A percentile compares a stretch with the other conserved stretches of the same genome.
These are phyloP conservation scores for Aspergillus sp. DNA, from an alignment of 2,329 filamentous ascomycete genomes.

Conservation along the genomic window DNA sequence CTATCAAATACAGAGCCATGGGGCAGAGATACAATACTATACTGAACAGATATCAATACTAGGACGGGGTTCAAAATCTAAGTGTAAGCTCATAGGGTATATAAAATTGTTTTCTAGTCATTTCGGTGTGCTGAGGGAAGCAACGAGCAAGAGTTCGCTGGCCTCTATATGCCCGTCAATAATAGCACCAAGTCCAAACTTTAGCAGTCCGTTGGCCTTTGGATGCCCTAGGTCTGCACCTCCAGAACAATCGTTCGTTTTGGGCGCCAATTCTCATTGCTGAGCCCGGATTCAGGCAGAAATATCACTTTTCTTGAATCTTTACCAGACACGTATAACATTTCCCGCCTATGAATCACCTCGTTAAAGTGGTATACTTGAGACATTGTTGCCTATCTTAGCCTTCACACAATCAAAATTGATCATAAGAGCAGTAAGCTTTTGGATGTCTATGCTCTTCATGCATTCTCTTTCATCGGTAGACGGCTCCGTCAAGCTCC, in stretches of 20 bases:
- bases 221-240: no score
- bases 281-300: not conserved
- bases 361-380: conserved; percentile 30
- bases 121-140: not conserved
- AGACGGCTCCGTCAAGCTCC: conserved; percentile 64
- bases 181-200: not conserved
- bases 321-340: not conserved
- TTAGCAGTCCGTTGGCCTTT: no score
- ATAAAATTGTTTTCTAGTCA: not conserved
- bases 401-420: conserved; percentile 64
- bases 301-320: not conserved
- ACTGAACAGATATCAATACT: not conserved
- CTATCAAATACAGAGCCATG: not conserved
- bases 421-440: conserved; percentile 49
- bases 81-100: not conserved
- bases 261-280: not conserved
- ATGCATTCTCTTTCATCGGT: conserved; percentile 40
- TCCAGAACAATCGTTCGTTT: not conserved
- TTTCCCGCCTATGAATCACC: no score
- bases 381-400: conserved; percentile 72
- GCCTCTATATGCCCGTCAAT: not conserved
- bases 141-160: not conserved
- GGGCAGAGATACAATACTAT: not conserved
- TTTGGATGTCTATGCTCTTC: conserved; percentile 22
- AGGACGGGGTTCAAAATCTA: no score